phyloP scores from a whole-genome alignment of 176 grass and related monocot species.

The Rhipidocladum racemiflorum region DNA sequence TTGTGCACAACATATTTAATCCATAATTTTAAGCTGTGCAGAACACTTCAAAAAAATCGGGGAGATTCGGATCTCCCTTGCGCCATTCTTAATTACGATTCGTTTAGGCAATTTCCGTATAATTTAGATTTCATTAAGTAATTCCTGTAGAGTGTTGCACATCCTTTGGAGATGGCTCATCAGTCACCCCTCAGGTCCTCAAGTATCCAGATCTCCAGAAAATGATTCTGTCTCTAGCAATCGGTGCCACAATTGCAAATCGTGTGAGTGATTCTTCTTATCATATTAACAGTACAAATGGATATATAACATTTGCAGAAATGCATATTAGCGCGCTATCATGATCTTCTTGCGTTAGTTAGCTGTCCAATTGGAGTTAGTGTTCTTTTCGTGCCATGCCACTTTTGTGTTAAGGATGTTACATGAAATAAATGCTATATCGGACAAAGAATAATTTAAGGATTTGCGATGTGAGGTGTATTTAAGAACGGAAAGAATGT shows the following conservation, averaged over 20 bases:
- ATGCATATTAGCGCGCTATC: neutral
- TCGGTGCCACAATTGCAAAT: neutral
- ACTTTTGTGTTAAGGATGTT: neutral
- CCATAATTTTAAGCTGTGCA: neutral
- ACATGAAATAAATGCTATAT: neutral
- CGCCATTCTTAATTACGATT: neutral
- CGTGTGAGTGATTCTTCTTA: neutral
- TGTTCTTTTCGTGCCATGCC: neutral
- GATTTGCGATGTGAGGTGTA: neutral
- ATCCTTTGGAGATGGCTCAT: neutral
- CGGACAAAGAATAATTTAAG: neutral
- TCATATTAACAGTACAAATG: neutral
- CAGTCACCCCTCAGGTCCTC: neutral
- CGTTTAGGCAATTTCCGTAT: neutral
- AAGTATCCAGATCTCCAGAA: neutral
- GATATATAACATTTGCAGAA: neutral
- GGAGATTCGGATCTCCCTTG: neutral
- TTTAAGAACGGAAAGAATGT: neutral
- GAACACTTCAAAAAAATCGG: neutral
- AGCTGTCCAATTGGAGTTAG: neutral
- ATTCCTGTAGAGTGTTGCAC: neutral
- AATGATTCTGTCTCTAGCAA: neutral
- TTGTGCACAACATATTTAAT: neutral
- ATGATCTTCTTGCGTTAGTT: neutral
- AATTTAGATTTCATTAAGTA: neutral